Evolutionary conservation across 2,329 filamentous ascomycete genomes (phyloP).

Genomic region (Colletotrichum cereale): DNA sequence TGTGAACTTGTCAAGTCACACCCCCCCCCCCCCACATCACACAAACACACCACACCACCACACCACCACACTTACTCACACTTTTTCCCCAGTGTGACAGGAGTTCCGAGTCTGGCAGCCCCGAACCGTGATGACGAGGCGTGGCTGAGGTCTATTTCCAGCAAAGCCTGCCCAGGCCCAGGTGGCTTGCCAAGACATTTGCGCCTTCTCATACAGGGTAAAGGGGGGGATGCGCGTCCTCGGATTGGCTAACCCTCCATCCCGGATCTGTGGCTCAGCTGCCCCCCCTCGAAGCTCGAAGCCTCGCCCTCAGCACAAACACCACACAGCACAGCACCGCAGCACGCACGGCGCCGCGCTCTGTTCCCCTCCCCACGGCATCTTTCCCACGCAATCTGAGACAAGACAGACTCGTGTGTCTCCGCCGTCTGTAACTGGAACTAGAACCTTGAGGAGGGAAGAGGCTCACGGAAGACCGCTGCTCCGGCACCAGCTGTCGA

Average conservation of each 20-base stretch:
- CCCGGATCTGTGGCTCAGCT: slow-evolving; percentile 38
- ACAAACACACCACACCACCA: too few species aligned
- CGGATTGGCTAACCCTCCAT: slow-evolving; percentile 18
- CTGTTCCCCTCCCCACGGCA: slow-evolving; percentile 25
- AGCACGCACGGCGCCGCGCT: slow-evolving; percentile 23
- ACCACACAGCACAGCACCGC: background rate
- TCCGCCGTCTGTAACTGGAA: slow-evolving; percentile 32
- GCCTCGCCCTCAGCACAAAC: slow-evolving; percentile 35
- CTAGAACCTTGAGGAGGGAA: slow-evolving; percentile 39
- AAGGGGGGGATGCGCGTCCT: background rate
- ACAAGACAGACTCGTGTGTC: slow-evolving; percentile 14
- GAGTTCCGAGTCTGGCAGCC: slow-evolving; percentile 21
- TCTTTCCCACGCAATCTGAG: slow-evolving; percentile 11
- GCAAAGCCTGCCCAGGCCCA: slow-evolving; percentile 18
- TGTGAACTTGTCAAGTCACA: background rate
- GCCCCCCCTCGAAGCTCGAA: slow-evolving; percentile 1
- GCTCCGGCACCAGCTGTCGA: slow-evolving; percentile 35
- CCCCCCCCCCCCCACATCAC: background rate
- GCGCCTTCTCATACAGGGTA: background rate
- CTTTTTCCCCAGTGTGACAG: slow-evolving; percentile 9
- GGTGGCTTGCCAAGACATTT: slow-evolving; percentile 3
- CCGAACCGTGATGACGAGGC: slow-evolving; percentile 55
- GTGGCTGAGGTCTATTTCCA: slow-evolving; percentile 42
- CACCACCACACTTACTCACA: slow-evolving; percentile 12
- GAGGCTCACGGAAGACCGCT: slow-evolving; percentile 26